Conservation (phyloP, 495 filamentous ascomycete genomes). For the Penicillium goetzii region DNA sequence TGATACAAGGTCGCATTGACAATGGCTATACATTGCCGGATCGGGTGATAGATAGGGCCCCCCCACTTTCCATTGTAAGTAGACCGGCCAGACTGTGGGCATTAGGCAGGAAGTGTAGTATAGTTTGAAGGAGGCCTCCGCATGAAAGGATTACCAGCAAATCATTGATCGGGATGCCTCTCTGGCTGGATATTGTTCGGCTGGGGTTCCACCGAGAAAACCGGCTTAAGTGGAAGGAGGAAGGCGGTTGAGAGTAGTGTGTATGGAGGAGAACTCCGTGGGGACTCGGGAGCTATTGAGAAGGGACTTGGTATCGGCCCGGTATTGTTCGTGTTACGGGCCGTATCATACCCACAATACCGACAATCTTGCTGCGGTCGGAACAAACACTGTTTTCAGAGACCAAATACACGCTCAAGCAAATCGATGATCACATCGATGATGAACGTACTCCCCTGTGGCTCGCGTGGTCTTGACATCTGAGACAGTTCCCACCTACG, state of each 20-base stretch:
- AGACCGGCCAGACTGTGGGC: no score
- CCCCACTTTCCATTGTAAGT: no score
- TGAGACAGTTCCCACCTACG: not conserved
- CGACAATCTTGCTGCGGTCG: conserved; percentile 9
- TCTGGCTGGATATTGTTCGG: no score
- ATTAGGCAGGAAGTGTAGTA: no score
- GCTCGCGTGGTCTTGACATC: conserved; percentile 14
- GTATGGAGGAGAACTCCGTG: no score
- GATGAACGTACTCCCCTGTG: conserved; percentile 13
- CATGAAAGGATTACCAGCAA: no score
- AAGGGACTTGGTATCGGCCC: conserved; percentile 15
- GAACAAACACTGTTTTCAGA: conserved; percentile 17
- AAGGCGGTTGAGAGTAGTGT: no score
- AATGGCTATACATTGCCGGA: conserved; percentile 24
- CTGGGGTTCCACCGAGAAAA: no score
- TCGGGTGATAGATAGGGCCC: conserved; percentile 15
- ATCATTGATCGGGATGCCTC: no score
- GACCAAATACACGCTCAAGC: not conserved
- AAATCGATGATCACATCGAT: conserved; percentile 19
- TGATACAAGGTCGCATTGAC: conserved; percentile 23
- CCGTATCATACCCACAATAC: conserved; percentile 5
- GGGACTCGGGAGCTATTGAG: no score
- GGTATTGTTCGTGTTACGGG: conserved; percentile 1
- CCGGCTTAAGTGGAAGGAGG: no score
- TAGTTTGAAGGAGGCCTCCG: no score